Evolutionary conservation across 2,329 filamentous ascomycete species (phyloP).

Genomic region (Penicillium sp.): DNA sequence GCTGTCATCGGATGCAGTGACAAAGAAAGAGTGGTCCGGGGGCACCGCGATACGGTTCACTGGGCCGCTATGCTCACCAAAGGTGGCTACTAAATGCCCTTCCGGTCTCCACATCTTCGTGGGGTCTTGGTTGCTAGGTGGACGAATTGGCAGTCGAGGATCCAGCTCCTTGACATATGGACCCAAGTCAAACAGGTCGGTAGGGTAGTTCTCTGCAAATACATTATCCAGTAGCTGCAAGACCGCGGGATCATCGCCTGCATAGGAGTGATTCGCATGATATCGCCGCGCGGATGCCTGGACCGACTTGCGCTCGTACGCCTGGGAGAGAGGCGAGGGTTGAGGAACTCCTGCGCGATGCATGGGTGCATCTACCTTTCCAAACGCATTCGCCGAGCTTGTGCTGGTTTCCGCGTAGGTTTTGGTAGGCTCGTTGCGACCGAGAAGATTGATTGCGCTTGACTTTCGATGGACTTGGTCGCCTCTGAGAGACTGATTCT

Average conservation of each 20-base stretch:
- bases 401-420: conserved; percentile 64
- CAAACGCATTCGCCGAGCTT: conserved; percentile 62
- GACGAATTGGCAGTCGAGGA: conserved; percentile 51
- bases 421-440: conserved; percentile 57
- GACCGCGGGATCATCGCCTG: conserved; percentile 67
- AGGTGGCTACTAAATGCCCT: conserved; percentile 79
- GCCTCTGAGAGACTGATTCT: conserved; percentile 30
- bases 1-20: conserved; percentile 90
- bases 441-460: conserved; percentile 61
- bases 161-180: conserved; percentile 72
- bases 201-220: conserved; percentile 65
- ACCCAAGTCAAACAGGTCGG: conserved; percentile 66
- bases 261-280: conserved; percentile 74
- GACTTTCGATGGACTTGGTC: conserved; percentile 41
- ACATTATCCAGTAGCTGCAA: conserved; percentile 74
- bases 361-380: conserved; percentile 58
- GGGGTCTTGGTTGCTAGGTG: conserved; percentile 52
- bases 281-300: conserved; percentile 44
- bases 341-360: conserved; percentile 36
- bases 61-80: conserved; percentile 80
- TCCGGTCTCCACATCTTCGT: conserved; percentile 76
- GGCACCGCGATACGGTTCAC: conserved; percentile 79
- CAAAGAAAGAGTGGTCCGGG: conserved; percentile 90
- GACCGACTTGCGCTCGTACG: conserved; percentile 30
- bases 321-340: conserved; percentile 38